Evolutionary conservation across 495 filamentous ascomycete genomes (phyloP).

Genomic region (Penicillium parvum): DNA sequence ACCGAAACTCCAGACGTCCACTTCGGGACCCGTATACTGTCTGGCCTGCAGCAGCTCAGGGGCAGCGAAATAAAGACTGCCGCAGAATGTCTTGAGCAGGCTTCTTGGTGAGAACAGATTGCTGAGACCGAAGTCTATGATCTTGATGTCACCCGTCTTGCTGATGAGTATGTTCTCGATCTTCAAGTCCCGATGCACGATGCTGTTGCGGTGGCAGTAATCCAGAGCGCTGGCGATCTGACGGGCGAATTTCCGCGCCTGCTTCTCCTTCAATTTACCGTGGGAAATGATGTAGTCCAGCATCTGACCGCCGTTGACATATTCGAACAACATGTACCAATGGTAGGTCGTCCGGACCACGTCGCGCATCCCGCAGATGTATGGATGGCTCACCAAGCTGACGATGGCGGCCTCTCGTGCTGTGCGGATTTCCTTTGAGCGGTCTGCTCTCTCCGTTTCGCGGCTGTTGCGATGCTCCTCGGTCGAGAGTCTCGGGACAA

Average conservation of each 20-base stretch:
- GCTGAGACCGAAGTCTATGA: constrained; percentile 97
- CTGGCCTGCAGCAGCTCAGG: constrained; percentile 91
- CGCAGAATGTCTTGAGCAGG: constrained; percentile 95
- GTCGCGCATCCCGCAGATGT: constrained; percentile 95
- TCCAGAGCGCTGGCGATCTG: constrained; percentile 98
- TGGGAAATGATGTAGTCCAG: constrained; percentile 99
- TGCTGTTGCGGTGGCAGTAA: constrained; percentile 98
- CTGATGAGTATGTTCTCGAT: constrained; percentile 99
- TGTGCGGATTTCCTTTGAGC: constrained; percentile 94
- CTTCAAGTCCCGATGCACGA: constrained; percentile 96
- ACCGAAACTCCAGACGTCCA: constrained; percentile 98
- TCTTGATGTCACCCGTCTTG: constrained; percentile 99
- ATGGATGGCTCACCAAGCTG: constrained; percentile 88
- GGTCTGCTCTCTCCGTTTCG: constrained; percentile 83
- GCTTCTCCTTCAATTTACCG: constrained; percentile 95
- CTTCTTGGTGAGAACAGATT: constrained; percentile 88
- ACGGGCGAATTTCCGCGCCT: constrained; percentile 93
- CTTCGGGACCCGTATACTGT: constrained; percentile 93
- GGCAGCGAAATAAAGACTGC: constrained; percentile 96
- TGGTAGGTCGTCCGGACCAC: constrained; percentile 94
- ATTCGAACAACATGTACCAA: constrained; percentile 99
- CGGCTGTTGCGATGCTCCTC: constrained; percentile 78
- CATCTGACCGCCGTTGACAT: constrained; percentile 99
- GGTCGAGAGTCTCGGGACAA: constrained; percentile 84
- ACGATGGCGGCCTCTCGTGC: constrained; percentile 96